Evolutionary conservation across 192 early-diverging fungal species (phyloP), one percentile per base, ranked within the genome.

Genomic region (Coemansia aciculifera): DNA sequence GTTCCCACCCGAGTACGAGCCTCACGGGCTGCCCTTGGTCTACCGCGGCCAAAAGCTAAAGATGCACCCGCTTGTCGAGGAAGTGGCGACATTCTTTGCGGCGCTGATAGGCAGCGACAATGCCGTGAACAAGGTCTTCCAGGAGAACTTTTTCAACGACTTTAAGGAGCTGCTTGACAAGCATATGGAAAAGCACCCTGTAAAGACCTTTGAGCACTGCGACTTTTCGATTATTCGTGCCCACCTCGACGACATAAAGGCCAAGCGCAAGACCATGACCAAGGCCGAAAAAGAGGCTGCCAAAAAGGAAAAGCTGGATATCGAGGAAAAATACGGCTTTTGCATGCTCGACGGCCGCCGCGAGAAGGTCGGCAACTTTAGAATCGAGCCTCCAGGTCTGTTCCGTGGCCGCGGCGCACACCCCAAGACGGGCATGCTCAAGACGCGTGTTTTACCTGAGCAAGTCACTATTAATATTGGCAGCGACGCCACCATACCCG

Each of bases 351-450:
- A 99, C 72, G 94, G 94, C 2, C 86, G 94, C 24, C 95, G 93
- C 71, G 96, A 99, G 79, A 97, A 98, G 74, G 91, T 99, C 39
- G 97, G 97, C 21, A 98, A 98, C 85, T 99, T 91, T 79, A 78
- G 94, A 23, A 96, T 98, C 76, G 97, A 99, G 84, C 97, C 97
- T 42, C 97, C 97, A 27, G 89, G 89, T 43, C 79, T 99, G 62
- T 99, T 99, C 85, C 90, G 95, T 72, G 97, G 97, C n/a, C 91
- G 97, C 57, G 97, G 97, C 34, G 89, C 91, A 49, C 97, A 99
- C 72, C 97, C 97, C 19, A 95, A 96, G 81, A 95, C 94, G 1
- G 97, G 97, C 32, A 86, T 67, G 49, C 85, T 97, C 64, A 98
- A 98, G 90, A 72, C 73, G 44, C 89, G 97, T n/a, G 94, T 99